phyloP scores from a whole-genome alignment of 2,329 filamentous ascomycete genomes.

The Knufia petricola region DNA sequence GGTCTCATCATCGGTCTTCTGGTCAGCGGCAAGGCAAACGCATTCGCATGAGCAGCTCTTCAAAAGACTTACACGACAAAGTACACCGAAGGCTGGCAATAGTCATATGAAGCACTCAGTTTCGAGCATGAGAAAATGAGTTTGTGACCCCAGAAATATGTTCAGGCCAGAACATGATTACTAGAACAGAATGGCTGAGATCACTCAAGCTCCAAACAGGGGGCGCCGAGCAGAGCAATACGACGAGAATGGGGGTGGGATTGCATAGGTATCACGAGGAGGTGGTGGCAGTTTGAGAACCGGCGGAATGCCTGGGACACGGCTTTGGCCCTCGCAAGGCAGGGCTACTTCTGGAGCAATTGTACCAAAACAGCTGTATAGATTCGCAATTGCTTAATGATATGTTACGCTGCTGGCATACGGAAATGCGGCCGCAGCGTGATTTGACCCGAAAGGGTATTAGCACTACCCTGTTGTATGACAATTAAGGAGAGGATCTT shows the following conservation, averaged over 20 bases:
- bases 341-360: background rate
- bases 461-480: too few relatives aligned
- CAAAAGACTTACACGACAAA: background rate
- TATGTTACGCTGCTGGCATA: too few relatives aligned
- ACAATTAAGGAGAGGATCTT: too few relatives aligned
- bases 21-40: constrained; percentile 70
- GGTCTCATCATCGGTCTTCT: constrained; percentile 90
- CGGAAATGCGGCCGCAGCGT: too few relatives aligned
- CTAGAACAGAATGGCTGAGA: too few relatives aligned
- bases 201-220: background rate
- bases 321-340: background rate
- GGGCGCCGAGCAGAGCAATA: background rate
- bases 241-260: background rate
- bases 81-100: background rate
- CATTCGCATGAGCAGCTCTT: constrained; percentile 44
- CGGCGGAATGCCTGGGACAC: background rate
- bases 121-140: background rate
- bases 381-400: background rate
- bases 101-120: background rate
- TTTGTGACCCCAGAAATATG: background rate
- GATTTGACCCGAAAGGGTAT: too few relatives aligned
- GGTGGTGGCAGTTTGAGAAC: background rate
- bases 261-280: background rate
- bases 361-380: constrained; percentile 2
- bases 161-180: background rate